A percentile compares a stretch with the other conserved stretches of the same genome.
These are phyloP conservation scores for Podila epigama DNA, from an alignment of 192 early-diverging fungal genomes.

Conservation along the genomic window DNA sequence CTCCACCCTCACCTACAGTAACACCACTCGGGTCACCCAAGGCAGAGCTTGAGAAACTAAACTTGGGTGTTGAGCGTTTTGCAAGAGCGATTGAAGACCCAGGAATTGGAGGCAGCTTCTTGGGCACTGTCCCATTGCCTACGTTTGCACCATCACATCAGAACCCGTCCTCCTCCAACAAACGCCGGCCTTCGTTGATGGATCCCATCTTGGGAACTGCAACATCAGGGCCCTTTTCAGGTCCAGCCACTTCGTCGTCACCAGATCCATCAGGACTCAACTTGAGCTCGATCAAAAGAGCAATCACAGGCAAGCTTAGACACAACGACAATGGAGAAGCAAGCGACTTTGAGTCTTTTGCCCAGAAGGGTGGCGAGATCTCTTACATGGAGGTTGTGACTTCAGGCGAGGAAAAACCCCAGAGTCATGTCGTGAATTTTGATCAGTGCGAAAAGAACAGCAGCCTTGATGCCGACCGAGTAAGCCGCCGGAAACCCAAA, in stretches of 20 bases:
- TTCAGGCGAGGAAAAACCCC: not conserved
- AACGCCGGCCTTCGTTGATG: conserved; percentile 9
- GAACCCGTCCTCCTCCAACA: not conserved
- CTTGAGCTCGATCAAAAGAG: conserved; percentile 16
- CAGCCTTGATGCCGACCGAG: not conserved
- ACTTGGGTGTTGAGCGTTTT: conserved; percentile 27
- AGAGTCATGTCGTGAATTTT: not conserved
- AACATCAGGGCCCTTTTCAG: not conserved
- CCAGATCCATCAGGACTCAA: not conserved
- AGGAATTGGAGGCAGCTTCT: conserved; percentile 17
- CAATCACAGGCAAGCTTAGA: conserved; percentile 2
- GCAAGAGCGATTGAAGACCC: conserved; percentile 30
- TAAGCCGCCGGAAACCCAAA: conserved; percentile 23
- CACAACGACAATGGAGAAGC: not conserved
- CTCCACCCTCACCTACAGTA: conserved; percentile 11
- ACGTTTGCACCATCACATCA: conserved; percentile 4
- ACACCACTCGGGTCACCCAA: conserved; percentile 16
- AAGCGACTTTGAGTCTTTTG: conserved; percentile 3
- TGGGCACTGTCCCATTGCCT: conserved; percentile 32
- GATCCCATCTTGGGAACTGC: not conserved
- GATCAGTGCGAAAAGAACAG: not conserved
- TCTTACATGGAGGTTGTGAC: not conserved
- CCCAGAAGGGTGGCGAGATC: not conserved
- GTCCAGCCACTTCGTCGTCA: not conserved
- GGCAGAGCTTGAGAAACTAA: conserved; percentile 32